Conservation (phyloP, 2,329 filamentous ascomycete species). For the Fusarium avenaceum region DNA sequence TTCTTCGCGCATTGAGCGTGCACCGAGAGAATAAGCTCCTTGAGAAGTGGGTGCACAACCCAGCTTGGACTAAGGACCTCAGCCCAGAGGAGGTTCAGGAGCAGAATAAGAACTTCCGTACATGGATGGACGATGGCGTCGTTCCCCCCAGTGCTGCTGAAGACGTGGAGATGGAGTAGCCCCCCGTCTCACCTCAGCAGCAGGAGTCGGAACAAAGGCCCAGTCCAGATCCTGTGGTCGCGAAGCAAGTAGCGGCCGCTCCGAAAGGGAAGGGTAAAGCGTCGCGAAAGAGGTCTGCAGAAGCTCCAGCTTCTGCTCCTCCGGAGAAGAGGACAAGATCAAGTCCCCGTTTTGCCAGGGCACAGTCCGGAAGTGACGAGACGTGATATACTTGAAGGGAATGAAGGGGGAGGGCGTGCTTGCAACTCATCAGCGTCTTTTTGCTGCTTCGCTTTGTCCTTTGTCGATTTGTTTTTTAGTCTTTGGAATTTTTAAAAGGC, state of each 20-base stretch:
- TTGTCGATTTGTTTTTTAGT: constrained; percentile 31
- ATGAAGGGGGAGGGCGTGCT: constrained; percentile 14
- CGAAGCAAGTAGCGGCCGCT: not conserved
- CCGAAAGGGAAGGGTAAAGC: not conserved
- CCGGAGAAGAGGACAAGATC: constrained; percentile 22
- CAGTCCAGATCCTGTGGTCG: not conserved
- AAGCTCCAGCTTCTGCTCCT: not conserved
- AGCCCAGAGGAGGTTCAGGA: constrained; percentile 82
- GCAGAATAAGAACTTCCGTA: constrained; percentile 75
- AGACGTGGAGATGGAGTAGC: constrained; percentile 53
- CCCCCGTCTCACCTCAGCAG: constrained; percentile 20
- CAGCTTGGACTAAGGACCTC: constrained; percentile 82
- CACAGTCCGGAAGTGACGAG: constrained; percentile 11
- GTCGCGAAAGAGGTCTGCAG: constrained; percentile 21
- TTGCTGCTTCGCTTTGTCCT: constrained; percentile 27
- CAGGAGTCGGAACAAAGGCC: constrained; percentile 14
- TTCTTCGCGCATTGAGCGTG: constrained; percentile 67
- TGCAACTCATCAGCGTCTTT: constrained; percentile 43
- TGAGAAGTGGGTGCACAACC: constrained; percentile 87
- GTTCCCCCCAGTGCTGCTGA: constrained; percentile 53
- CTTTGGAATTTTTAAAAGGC: constrained; percentile 28
- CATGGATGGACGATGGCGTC: constrained; percentile 66
- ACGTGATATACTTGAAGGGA: constrained; percentile 11
- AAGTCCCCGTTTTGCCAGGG: constrained; percentile 13
- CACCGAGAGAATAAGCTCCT: constrained; percentile 78